A percentile compares a stretch with the other conserved stretches of the same genome.
These are phyloP conservation scores for Aegilops speltoides DNA, from an alignment of 176 grass and related monocot genomes.

Conservation along the genomic window DNA sequence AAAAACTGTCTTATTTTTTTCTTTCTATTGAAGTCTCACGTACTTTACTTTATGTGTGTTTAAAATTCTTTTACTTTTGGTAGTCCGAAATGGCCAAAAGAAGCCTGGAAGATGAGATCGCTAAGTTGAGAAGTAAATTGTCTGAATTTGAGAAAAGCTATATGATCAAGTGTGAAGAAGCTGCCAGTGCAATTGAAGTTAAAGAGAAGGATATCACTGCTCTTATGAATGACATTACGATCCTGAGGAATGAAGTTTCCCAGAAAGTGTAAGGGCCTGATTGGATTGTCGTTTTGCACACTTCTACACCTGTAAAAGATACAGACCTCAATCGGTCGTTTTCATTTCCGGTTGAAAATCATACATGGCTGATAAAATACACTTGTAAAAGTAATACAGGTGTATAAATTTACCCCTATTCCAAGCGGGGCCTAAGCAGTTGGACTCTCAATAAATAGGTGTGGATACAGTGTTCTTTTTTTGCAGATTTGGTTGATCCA, in stretches of 20 bases:
- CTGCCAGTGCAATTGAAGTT: slow-evolving; percentile 53
- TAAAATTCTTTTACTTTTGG: slow-evolving; percentile 25
- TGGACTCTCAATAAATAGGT: not conserved
- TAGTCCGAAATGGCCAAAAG: slow-evolving; percentile 72
- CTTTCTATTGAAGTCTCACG: not conserved
- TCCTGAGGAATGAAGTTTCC: slow-evolving; percentile 64
- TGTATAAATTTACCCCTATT: too few relatives aligned
- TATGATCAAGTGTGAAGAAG: slow-evolving; percentile 73
- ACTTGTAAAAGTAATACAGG: too few relatives aligned
- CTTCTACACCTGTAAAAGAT: too few relatives aligned
- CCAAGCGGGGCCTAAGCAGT: slow-evolving; percentile 16
- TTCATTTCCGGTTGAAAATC: too few relatives aligned
- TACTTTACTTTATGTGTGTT: not conserved
- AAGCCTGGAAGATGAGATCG: slow-evolving; percentile 73
- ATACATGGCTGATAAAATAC: too few relatives aligned
- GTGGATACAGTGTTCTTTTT: not conserved
- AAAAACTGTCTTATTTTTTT: slow-evolving; percentile 10
- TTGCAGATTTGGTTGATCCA: not conserved
- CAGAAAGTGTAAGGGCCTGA: slow-evolving; percentile 53
- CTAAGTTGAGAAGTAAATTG: slow-evolving; percentile 67
- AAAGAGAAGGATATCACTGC: slow-evolving; percentile 79
- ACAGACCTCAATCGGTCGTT: too few relatives aligned
- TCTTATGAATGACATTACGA: slow-evolving; percentile 62
- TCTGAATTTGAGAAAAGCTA: slow-evolving; percentile 84
- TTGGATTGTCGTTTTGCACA: too few relatives aligned